Percentiles rank a stretch among this genome's conserved stretches.
Evolutionary conservation across 1,284 basidiomycete genomes (phyloP).

Genomic region (Cutaneotrichosporon dermatis): DNA sequence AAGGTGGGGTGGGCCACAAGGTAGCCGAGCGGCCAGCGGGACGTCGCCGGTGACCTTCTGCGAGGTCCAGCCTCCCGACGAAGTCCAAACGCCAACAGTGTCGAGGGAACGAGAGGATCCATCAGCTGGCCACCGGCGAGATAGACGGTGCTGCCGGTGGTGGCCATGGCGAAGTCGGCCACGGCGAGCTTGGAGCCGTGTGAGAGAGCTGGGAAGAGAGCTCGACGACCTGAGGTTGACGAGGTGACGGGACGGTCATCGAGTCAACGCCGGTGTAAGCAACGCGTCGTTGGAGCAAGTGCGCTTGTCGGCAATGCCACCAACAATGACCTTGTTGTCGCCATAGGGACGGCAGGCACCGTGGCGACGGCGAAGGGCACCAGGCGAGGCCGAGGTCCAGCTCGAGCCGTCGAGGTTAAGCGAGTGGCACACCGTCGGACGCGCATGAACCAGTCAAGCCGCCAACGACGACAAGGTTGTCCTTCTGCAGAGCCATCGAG

Average conservation of each 20-base stretch:
- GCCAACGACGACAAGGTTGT: slow-evolving; percentile 37
- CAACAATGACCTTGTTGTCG: slow-evolving; percentile 33
- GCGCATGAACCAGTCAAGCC: slow-evolving; percentile 44
- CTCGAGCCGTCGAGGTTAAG: slow-evolving; percentile 24
- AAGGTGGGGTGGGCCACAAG: slow-evolving; percentile 44
- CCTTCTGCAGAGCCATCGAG: slow-evolving; percentile 27
- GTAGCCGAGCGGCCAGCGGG: slow-evolving; percentile 41
- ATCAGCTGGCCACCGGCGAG: slow-evolving; percentile 41
- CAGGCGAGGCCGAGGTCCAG: slow-evolving; percentile 35
- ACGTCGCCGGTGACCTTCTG: slow-evolving; percentile 38
- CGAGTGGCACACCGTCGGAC: slow-evolving; percentile 39
- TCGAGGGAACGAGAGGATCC: slow-evolving; percentile 36
- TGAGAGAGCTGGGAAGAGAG: slow-evolving; percentile 30
- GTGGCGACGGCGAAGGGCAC: slow-evolving; percentile 31
- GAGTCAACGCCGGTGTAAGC: slow-evolving; percentile 40
- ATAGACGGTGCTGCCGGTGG: slow-evolving; percentile 30
- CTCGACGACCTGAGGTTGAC: slow-evolving; percentile 20
- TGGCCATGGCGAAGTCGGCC: slow-evolving; percentile 44
- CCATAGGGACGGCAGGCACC: slow-evolving; percentile 35
- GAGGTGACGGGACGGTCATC: slow-evolving; percentile 32
- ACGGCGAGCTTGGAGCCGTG: slow-evolving; percentile 38
- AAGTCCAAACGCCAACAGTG: slow-evolving; percentile 40
- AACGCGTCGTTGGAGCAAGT: slow-evolving; percentile 37
- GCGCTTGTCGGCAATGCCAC: slow-evolving; percentile 43
- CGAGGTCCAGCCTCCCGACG: slow-evolving; percentile 34